Base-by-base conservation (phyloP, 2,329 filamentous ascomycete species). In the Alternaria triticina region DNA sequence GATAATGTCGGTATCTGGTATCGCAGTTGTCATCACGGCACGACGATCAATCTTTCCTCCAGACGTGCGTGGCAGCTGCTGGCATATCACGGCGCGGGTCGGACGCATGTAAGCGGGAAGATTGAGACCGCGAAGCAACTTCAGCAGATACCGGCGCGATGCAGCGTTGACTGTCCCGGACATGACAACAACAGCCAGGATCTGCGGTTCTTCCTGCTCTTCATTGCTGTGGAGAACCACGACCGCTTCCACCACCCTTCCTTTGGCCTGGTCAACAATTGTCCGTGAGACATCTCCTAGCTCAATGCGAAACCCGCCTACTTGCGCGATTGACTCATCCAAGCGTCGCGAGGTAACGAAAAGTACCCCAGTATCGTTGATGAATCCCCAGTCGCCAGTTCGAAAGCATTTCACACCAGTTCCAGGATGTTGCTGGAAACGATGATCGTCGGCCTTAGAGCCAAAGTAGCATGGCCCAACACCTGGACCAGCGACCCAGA, bases 71-170 rank as follows among this genome's bases (percentile, higher is more conserved):
- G 56, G 46, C 17, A 58, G 17, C n/a, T 54, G 30, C 13, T 47
- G 3, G 6, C 46, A 28, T 1, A 56, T 17, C 8, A 44, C 43
- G 12, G 50, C 58, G 12, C 51, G 12, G 36, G 44, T 28, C 6
- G 58, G 58, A 6, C 30, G 50, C 43, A 61, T 54, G n/a, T 56
- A 61, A 6, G 12, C 27, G 25, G 58, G 58, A 5, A 61, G 58
- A 11, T 25, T 22, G 36, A 60, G 58, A 2, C 43, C 28, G 15
- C 28, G 51, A 40, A 56, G 44, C 20, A 60, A 10, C 27, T 30
- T 11, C 10, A 33, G 44, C 6, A 60, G n/a, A 44, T 60, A 44
- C 5, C 30, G 44, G 20, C 15, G 50, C 20, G 28, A 47, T 20
- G 27, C 43, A n/a, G 12, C 4, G 7, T 36, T 28, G 20, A 44